Evolutionary conservation across 257 asterid genomes (phyloP).

Genomic region (Jasminum sambac): DNA sequence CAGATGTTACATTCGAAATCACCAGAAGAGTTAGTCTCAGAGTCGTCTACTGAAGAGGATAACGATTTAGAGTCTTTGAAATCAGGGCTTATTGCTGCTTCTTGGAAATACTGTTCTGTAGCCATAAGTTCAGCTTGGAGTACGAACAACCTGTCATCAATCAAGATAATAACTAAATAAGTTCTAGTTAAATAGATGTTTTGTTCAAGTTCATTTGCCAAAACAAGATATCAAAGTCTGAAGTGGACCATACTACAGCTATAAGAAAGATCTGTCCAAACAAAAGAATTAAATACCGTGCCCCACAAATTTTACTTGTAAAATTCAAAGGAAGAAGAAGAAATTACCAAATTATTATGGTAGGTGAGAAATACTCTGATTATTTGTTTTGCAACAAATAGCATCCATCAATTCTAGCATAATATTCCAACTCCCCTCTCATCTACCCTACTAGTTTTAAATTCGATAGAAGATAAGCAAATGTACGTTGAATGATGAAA

Average conservation of each 20-base stretch:
- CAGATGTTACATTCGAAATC: constrained; percentile 83
- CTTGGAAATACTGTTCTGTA: constrained; percentile 44
- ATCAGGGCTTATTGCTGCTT: constrained; percentile 24
- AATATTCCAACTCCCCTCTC: constrained; percentile 11
- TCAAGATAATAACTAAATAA: constrained; percentile 2
- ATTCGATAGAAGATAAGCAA: not conserved
- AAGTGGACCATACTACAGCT: not conserved
- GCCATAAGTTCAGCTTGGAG: constrained; percentile 14
- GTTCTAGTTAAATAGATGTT: not conserved
- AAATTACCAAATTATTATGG: not conserved
- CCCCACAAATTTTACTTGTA: not conserved
- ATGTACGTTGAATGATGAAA: not conserved
- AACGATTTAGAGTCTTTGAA: constrained; percentile 32
- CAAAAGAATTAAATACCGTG: not conserved
- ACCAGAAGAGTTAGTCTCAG: constrained; percentile 37
- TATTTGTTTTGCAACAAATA: not conserved
- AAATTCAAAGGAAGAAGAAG: not conserved
- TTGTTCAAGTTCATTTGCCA: not conserved
- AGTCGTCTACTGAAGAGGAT: constrained; percentile 26
- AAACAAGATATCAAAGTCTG: not conserved
- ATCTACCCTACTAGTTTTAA: constrained; percentile 23
- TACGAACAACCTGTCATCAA: constrained; percentile 9
- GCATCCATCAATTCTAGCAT: constrained; percentile 8
- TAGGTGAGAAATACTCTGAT: constrained; percentile 17
- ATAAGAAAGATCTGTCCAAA: no score